Evolutionary conservation across 2,329 filamentous ascomycete genomes (phyloP).

Genomic region (Gyromitra esculenta): DNA sequence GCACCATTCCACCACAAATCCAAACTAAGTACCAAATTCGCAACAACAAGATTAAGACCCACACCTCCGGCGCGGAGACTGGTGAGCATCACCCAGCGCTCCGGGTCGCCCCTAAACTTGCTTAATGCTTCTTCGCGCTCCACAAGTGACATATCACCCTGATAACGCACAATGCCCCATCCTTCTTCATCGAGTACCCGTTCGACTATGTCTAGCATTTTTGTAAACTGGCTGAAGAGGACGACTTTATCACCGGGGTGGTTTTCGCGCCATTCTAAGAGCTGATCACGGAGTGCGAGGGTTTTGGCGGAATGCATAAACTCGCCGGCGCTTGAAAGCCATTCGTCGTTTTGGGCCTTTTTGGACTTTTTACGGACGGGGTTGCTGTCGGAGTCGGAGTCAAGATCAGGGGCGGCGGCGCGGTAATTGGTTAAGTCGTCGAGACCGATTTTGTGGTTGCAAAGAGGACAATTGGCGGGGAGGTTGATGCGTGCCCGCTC

Average conservation of each 20-base stretch:
- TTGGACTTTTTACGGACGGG: background rate
- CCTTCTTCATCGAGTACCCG: slow-evolving; percentile 69
- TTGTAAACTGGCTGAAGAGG: slow-evolving; percentile 82
- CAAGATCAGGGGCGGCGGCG: background rate
- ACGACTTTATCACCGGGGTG: slow-evolving; percentile 74
- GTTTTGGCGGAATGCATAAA: slow-evolving; percentile 62
- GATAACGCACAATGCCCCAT: slow-evolving; percentile 70
- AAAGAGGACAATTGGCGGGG: slow-evolving; percentile 16
- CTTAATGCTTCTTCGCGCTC: slow-evolving; percentile 73
- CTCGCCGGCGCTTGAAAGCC: slow-evolving; percentile 27
- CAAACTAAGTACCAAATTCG: slow-evolving; percentile 85
- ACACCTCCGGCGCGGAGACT: slow-evolving; percentile 82
- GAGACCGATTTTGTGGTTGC: slow-evolving; percentile 18
- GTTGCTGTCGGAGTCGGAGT: background rate
- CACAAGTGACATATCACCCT: slow-evolving; percentile 74
- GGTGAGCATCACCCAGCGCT: slow-evolving; percentile 75
- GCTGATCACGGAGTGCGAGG: slow-evolving; percentile 66
- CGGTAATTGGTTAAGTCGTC: slow-evolving; percentile 23
- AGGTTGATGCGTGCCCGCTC: background rate
- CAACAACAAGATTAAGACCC: slow-evolving; percentile 85
- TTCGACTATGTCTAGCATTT: slow-evolving; percentile 78
- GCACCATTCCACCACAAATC: slow-evolving; percentile 96
- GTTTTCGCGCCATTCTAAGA: slow-evolving; percentile 60
- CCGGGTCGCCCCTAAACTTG: slow-evolving; percentile 72
- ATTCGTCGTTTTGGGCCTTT: background rate